phyloP scores from a whole-genome alignment of 805 yeast species.

The Metschnikowia reukaufii region DNA sequence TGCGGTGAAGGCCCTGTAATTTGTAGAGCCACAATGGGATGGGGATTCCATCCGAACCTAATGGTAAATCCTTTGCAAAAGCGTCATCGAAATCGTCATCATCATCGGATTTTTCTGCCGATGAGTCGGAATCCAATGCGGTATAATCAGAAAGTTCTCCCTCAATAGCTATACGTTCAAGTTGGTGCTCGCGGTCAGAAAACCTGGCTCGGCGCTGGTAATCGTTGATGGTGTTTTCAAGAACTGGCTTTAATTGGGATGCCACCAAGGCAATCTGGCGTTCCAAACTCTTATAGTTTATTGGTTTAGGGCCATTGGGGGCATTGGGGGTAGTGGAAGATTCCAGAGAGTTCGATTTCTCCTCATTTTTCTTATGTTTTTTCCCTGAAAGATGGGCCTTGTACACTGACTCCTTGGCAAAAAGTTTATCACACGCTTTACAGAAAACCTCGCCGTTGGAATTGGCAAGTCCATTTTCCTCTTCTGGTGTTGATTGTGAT shows the following conservation, averaged over 20 bases:
- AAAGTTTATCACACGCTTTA: conserved; percentile 58
- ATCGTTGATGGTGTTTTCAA: conserved; percentile 55
- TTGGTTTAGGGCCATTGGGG: neutral
- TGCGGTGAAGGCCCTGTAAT: conserved; percentile 76
- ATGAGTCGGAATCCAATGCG: conserved; percentile 27
- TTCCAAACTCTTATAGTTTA: conserved; percentile 26
- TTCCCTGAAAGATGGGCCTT: conserved; percentile 71
- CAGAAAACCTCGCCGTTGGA: conserved; percentile 49
- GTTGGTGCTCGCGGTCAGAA: conserved; percentile 65
- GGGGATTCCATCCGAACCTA: conserved; percentile 88
- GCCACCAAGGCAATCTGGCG: conserved; percentile 39
- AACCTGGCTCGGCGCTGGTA: conserved; percentile 65
- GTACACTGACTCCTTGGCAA: conserved; percentile 65
- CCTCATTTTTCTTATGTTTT: conserved; percentile 60
- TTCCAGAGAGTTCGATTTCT: neutral
- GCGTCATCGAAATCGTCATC: conserved; percentile 31
- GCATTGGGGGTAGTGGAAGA: neutral
- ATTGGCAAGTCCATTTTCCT: conserved; percentile 18
- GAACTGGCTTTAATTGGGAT: conserved; percentile 36
- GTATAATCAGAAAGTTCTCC: conserved; percentile 43
- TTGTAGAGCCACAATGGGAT: conserved; percentile 94
- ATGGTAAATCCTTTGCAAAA: conserved; percentile 61
- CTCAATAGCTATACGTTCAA: conserved; percentile 47
- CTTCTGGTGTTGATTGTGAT: neutral
- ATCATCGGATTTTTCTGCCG: conserved; percentile 16